Percentiles rank a stretch among this genome's conserved stretches.
phyloP scores from a whole-genome alignment of 1,284 basidiomycete species.

The Cryptococcus sp. region DNA sequence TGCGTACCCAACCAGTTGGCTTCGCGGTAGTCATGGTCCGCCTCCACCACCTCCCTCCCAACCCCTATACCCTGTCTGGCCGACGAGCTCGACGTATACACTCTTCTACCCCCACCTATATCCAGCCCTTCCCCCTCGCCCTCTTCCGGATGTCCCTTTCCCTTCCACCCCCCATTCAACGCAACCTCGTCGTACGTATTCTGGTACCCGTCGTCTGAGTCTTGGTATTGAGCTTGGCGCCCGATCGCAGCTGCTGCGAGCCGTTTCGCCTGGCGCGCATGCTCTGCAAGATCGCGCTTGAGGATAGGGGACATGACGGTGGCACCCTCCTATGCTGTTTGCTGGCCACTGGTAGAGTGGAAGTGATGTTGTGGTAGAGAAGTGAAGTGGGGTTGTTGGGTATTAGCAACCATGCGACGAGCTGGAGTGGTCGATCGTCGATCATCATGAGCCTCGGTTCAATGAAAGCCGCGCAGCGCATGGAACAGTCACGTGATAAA shows the following conservation, averaged over 20 bases:
- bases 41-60: conserved; percentile 9
- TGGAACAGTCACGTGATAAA: too few relatives aligned
- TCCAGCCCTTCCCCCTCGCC: conserved; percentile 4
- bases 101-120: too few relatives aligned
- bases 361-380: background rate
- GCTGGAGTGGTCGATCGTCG: too few relatives aligned
- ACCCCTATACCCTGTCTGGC: conserved; percentile 20
- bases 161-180: background rate
- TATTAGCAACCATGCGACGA: too few relatives aligned
- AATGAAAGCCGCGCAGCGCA: too few relatives aligned
- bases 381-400: background rate
- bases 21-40: conserved; percentile 1
- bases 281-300: conserved; percentile 44
- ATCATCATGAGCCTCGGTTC: too few relatives aligned
- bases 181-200: conserved; percentile 5
- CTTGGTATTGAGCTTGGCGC: background rate
- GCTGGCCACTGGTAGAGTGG: background rate
- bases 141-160: too few relatives aligned
- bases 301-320: conserved; percentile 44
- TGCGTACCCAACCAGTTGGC: conserved; percentile 2
- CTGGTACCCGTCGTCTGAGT: background rate
- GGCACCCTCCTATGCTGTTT: too few relatives aligned
- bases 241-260: conserved; percentile 33
- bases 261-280: conserved; percentile 43
- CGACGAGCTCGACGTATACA: conserved; percentile 14